Percentiles rank a stretch among this genome's conserved stretches.
These are phyloP conservation scores for Jatropha podagrica DNA, from an alignment of 441 rosid genomes.

Conservation along the genomic window DNA sequence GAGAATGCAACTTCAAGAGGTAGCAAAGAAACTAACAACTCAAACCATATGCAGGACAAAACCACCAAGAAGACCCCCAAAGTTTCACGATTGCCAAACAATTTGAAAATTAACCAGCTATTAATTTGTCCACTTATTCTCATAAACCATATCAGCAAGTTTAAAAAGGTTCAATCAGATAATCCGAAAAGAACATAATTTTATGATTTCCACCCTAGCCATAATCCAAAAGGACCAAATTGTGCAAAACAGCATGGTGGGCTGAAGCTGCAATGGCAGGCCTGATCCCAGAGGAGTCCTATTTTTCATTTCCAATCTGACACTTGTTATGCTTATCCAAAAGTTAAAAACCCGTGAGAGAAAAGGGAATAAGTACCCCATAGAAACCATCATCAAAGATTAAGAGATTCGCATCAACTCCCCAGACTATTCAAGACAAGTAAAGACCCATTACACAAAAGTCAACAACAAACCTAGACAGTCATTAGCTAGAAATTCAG, in stretches of 20 bases:
- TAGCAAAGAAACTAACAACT: slow-evolving; percentile 14
- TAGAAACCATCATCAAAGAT: slow-evolving; percentile 16
- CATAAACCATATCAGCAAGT: slow-evolving; percentile 8
- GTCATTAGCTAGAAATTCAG: slow-evolving; percentile 13
- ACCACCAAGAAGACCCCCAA: slow-evolving; percentile 18
- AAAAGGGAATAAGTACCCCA: slow-evolving; percentile 1
- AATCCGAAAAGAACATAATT: background rate
- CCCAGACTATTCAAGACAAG: slow-evolving; percentile 3
- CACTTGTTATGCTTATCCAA: slow-evolving; percentile 1
- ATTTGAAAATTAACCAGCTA: slow-evolving; percentile 22
- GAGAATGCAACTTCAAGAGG: slow-evolving; percentile 21
- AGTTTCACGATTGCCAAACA: slow-evolving; percentile 4
- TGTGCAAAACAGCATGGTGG: background rate
- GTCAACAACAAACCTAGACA: slow-evolving; percentile 20
- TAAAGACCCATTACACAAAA: slow-evolving; percentile 12
- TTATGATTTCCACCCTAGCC: background rate
- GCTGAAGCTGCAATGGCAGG: slow-evolving; percentile 15
- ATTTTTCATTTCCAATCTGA: slow-evolving; percentile 15
- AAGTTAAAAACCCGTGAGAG: slow-evolving; percentile 8
- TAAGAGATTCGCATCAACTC: slow-evolving; percentile 19
- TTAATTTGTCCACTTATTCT: slow-evolving; percentile 15
- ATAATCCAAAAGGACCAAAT: background rate
- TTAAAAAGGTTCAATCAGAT: background rate
- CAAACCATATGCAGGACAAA: slow-evolving; percentile 14
- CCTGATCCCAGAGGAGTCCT: slow-evolving; percentile 12